Evolutionary conservation across 2,329 filamentous ascomycete species (phyloP).

Genomic region (Parastagonospora nodorum): DNA sequence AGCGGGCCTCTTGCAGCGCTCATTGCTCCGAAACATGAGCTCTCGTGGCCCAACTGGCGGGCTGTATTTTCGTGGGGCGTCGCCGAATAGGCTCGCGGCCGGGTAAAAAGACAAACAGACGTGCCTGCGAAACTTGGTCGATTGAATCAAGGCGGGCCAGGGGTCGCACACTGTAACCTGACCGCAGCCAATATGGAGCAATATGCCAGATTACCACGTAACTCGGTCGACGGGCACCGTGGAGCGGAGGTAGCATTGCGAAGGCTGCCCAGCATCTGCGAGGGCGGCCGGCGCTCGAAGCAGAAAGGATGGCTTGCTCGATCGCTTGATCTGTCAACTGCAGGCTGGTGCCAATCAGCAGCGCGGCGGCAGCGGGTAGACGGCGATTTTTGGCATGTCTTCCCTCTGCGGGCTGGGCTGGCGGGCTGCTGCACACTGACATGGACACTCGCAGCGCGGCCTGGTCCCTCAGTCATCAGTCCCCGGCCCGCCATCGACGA

Average conservation of each 20-base stretch:
- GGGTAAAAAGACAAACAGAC: slow-evolving; percentile 43
- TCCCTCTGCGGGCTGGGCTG: neutral
- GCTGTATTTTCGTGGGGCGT: slow-evolving; percentile 37
- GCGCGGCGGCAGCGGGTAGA: slow-evolving; percentile 16
- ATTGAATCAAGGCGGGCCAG: slow-evolving; percentile 35
- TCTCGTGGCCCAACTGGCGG: slow-evolving; percentile 25
- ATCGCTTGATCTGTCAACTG: slow-evolving; percentile 13
- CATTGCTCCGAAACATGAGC: slow-evolving; percentile 16
- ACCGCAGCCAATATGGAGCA: slow-evolving; percentile 39
- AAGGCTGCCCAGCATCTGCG: slow-evolving; percentile 15
- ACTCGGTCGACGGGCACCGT: slow-evolving; percentile 29
- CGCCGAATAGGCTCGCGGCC: slow-evolving; percentile 36
- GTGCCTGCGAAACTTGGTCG: slow-evolving; percentile 38
- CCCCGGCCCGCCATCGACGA: neutral
- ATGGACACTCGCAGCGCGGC: no score
- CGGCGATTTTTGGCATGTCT: slow-evolving; percentile 11
- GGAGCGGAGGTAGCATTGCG: slow-evolving; percentile 28
- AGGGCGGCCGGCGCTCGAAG: slow-evolving; percentile 12
- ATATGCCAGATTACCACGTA: slow-evolving; percentile 40
- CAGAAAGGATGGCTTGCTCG: neutral
- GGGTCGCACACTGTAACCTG: slow-evolving; percentile 40
- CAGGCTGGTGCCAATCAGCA: slow-evolving; percentile 14
- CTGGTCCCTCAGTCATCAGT: neutral
- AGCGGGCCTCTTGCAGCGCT: slow-evolving; percentile 18
- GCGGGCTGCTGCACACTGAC: neutral